Conservation (phyloP, 768 basidiomycete species). For the Xerocomellus chrysenteron region DNA sequence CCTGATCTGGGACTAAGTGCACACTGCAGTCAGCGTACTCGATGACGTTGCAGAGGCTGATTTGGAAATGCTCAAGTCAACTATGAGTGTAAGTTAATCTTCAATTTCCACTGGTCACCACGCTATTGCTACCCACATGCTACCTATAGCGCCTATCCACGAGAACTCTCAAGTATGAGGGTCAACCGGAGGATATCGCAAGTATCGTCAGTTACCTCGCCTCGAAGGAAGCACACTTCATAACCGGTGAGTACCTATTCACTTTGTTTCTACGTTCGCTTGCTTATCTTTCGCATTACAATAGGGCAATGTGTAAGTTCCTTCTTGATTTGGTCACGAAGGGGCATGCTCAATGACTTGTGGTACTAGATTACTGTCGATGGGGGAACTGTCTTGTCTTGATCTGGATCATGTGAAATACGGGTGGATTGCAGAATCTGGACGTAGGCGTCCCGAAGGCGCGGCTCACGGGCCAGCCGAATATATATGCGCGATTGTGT, state of each 20-base stretch:
- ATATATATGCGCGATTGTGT: no score
- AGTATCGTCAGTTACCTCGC: conserved; percentile 34
- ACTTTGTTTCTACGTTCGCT: neutral
- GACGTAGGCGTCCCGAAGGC: no score
- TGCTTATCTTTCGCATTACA: neutral
- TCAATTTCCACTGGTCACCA: neutral
- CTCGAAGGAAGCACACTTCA: conserved; percentile 34
- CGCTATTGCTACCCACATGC: no score
- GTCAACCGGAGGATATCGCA: conserved; percentile 34
- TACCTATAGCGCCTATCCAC: neutral
- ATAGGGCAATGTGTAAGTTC: conserved; percentile 23
- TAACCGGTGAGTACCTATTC: conserved; percentile 29
- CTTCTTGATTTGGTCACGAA: neutral
- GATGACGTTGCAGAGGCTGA: neutral
- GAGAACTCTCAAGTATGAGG: conserved; percentile 14
- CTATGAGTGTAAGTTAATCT: neutral
- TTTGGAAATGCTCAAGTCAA: neutral
- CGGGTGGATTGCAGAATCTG: no score
- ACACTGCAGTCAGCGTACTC: neutral
- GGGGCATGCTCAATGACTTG: neutral
- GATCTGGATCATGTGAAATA: neutral
- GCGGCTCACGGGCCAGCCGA: no score
- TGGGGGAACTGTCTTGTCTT: conserved; percentile 11
- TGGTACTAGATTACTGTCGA: conserved; percentile 15
- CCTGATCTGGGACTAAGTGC: neutral